Percentiles rank a stretch among this genome's conserved stretches.
Evolutionary conservation across 2,329 filamentous ascomycete species (phyloP).

Genomic region (Colletotrichum tofieldiae): DNA sequence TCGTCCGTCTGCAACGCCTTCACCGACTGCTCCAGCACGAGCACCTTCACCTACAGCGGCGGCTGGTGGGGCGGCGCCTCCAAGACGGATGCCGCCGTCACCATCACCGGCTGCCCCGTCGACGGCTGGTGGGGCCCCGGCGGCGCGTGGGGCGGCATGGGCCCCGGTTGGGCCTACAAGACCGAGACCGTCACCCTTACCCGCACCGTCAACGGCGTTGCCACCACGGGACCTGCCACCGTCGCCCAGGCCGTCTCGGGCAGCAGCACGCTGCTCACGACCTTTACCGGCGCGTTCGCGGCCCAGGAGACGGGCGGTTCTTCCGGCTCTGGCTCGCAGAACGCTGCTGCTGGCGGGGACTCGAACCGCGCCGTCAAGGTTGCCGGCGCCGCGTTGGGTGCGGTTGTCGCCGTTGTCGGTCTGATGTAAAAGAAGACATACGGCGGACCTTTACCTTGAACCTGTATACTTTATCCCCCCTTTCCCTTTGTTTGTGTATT

Average conservation of each 20-base stretch:
- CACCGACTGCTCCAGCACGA: constrained; percentile 43
- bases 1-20: constrained; percentile 46
- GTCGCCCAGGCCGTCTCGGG: constrained; percentile 44
- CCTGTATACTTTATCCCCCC: constrained; percentile 33
- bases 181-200: constrained; percentile 46
- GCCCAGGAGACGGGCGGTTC: constrained; percentile 39
- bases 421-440: constrained; percentile 39
- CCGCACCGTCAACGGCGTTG: constrained; percentile 23
- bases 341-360: constrained; percentile 18
- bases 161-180: constrained; percentile 45
- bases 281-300: constrained; percentile 39
- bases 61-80: constrained; percentile 38
- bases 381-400: constrained; percentile 43
- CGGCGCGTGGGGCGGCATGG: constrained; percentile 44
- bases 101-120: constrained; percentile 48
- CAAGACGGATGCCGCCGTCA: constrained; percentile 45
- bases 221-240: constrained; percentile 27
- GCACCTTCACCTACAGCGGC: constrained; percentile 48
- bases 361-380: constrained; percentile 42
- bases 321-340: constrained; percentile 24
- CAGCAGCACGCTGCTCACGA: constrained; percentile 44
- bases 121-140: constrained; percentile 46
- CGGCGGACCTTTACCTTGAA: not conserved
- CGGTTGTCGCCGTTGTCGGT: constrained; percentile 43
- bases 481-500: constrained; percentile 4